Percentiles rank a stretch among this genome's conserved stretches.
phyloP scores from a whole-genome alignment of 1,139 yeast species.

The Scheffersomyces parashehatae region DNA sequence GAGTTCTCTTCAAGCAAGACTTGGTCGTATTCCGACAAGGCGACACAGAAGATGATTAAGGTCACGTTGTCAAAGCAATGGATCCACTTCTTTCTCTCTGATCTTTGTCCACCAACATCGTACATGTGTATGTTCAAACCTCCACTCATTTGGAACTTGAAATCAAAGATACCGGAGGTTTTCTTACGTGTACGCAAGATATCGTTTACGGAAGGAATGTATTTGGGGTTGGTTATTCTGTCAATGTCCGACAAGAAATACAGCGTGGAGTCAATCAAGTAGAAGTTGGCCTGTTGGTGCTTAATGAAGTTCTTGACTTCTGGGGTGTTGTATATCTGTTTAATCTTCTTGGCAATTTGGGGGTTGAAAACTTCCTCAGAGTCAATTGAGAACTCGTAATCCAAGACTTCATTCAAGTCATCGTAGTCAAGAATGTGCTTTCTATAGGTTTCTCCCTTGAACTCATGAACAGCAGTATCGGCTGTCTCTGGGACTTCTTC shows the following conservation, averaged over 20 bases:
- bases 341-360: slow-evolving; percentile 46
- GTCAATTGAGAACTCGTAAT: slow-evolving; percentile 51
- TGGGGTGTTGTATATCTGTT: slow-evolving; percentile 53
- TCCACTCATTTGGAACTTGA: slow-evolving; percentile 73
- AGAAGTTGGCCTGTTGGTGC: slow-evolving; percentile 70
- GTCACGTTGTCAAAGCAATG: slow-evolving; percentile 94
- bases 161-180: slow-evolving; percentile 90
- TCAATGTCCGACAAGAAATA: slow-evolving; percentile 73
- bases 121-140: slow-evolving; percentile 75
- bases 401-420: slow-evolving; percentile 50
- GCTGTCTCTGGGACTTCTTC: slow-evolving; percentile 13
- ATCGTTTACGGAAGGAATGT: slow-evolving; percentile 74
- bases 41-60: slow-evolving; percentile 84
- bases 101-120: slow-evolving; percentile 94
- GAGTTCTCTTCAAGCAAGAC: slow-evolving; percentile 74
- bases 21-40: slow-evolving; percentile 88
- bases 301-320: slow-evolving; percentile 59
- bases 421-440: slow-evolving; percentile 29
- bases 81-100: slow-evolving; percentile 93
- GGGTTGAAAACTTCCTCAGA: slow-evolving; percentile 47
- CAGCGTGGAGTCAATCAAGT: slow-evolving; percentile 82
- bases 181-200: slow-evolving; percentile 85
- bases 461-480: background rate
- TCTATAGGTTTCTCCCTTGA: slow-evolving; percentile 3
- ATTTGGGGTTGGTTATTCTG: slow-evolving; percentile 61